Base-by-base conservation (phyloP, 495 filamentous ascomycete genomes). In the Penicillium malachiteum region DNA sequence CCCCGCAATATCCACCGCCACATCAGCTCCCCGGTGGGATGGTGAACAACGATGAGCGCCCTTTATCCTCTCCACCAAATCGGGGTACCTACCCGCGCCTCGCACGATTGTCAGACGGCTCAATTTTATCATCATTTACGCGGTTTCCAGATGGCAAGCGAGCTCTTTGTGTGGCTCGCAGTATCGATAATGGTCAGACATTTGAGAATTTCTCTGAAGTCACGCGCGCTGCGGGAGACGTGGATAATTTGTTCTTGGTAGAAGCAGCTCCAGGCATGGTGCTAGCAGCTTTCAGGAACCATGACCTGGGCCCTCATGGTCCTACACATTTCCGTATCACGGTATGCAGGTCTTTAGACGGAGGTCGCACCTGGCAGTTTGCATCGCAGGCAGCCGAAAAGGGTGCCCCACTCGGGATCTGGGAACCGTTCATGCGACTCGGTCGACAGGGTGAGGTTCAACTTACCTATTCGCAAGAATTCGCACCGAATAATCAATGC, bases 391-490 rank as follows among this genome's bases (percentile, higher is more conserved):
- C 82, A 9, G 75, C 68, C 8, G 69, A 75, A 49, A 71, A 72
- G 35, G 63, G 58, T 7, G 59, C 70, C 1, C 75, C 77, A 0
- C 63, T 80, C 10, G 82, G 82, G 0, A 75, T 81, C 34, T 85
- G 83, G 84, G 84, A 87, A 59, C 83, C 84, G 3, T 84, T 85
- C 59, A 72, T 85, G 73, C 69, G 82, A 11, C 59, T 78, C 14
- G 77, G 79, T 0, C 63, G 55, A 1, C 68, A 75, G 10, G 80
- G 79, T 17, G 73, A 77, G 49, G 67, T 83, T 14, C 82, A 86
- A 60, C 60, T 87, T 42, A 84, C 79, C 26, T 87, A 81, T 60
- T 83, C 81, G 3, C 71, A 76, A 18, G 82, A 86, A 63, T 80
- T 76, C 41, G 72, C 68, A 50, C 73, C 55, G 18, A 72, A 72